Percentiles rank a stretch among this genome's conserved stretches.
Evolutionary conservation across 2,329 filamentous ascomycete species (phyloP).

Genomic region (Epichloe aotearoae): DNA sequence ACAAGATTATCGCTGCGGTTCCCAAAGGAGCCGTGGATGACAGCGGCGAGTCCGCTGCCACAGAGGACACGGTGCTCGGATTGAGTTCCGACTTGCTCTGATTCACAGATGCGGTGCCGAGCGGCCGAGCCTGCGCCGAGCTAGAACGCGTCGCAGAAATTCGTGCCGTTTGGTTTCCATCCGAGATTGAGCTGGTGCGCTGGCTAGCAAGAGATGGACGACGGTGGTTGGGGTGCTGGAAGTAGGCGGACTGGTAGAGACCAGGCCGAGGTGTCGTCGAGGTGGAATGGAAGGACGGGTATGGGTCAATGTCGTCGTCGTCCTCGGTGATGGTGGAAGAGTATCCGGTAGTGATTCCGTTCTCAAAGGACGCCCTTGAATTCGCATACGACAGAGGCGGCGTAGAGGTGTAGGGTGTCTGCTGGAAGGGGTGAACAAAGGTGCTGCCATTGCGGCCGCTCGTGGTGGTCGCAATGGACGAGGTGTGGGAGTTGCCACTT

Average conservation of each 20-base stretch:
- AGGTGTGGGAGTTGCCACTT: slow-evolving; percentile 41
- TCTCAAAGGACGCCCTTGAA: slow-evolving; percentile 39
- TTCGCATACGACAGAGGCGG: slow-evolving; percentile 46
- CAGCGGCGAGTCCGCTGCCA: slow-evolving; percentile 21
- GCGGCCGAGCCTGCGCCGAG: slow-evolving; percentile 18
- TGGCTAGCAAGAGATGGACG: slow-evolving; percentile 20
- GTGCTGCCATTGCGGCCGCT: slow-evolving; percentile 34
- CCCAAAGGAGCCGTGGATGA: slow-evolving; percentile 15
- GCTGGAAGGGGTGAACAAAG: slow-evolving; percentile 53
- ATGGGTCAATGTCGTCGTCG: slow-evolving; percentile 22
- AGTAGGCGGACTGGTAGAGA: slow-evolving; percentile 6
- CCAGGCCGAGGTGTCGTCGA: slow-evolving; percentile 4
- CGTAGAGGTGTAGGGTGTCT: slow-evolving; percentile 47
- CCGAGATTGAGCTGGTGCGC: slow-evolving; percentile 21
- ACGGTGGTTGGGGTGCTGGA: slow-evolving; percentile 12
- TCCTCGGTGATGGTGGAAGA: slow-evolving; percentile 43
- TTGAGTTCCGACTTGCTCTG: slow-evolving; percentile 36
- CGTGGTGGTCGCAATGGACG: slow-evolving; percentile 39
- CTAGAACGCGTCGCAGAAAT: slow-evolving; percentile 15
- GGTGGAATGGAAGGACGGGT: slow-evolving; percentile 8
- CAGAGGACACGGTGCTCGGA: slow-evolving; percentile 17
- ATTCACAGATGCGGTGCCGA: slow-evolving; percentile 25
- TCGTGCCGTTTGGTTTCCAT: slow-evolving; percentile 17
- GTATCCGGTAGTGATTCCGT: slow-evolving; percentile 21
- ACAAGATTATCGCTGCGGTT: slow-evolving; percentile 14